phyloP scores from a whole-genome alignment of 2,329 filamentous ascomycete genomes.

The Hymenoscyphus linearis region DNA sequence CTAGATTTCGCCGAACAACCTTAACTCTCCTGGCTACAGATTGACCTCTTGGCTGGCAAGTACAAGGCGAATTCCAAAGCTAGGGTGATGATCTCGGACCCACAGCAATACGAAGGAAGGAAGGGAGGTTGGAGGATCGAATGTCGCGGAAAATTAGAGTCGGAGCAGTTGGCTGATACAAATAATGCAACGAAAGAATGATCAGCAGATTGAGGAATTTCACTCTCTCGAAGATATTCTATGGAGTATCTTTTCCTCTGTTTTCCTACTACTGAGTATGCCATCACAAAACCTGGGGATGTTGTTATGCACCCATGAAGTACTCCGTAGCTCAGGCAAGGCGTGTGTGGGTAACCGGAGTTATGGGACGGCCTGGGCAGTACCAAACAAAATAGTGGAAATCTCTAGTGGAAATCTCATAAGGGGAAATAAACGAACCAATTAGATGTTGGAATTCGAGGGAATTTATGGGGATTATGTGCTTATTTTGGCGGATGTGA shows the following conservation, averaged over 20 bases:
- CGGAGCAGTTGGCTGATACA: too few relatives aligned
- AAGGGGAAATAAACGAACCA: neutral
- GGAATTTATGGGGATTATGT: neutral
- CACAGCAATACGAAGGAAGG: neutral
- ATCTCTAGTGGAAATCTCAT: neutral
- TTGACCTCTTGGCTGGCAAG: neutral
- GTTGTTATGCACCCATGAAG: neutral
- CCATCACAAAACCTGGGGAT: neutral
- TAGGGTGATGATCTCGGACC: neutral
- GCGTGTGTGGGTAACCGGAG: neutral
- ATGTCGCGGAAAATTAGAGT: too few relatives aligned
- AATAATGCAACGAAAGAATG: too few relatives aligned
- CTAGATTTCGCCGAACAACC: neutral
- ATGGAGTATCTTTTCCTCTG: neutral
- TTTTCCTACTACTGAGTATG: neutral
- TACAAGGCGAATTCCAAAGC: neutral
- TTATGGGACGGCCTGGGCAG: neutral
- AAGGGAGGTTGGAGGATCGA: neutral
- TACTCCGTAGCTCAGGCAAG: neutral
- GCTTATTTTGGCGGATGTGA: neutral
- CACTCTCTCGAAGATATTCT: too few relatives aligned
- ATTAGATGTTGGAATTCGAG: neutral
- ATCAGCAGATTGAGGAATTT: too few relatives aligned
- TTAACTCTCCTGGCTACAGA: neutral
- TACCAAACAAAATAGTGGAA: neutral